Evolutionary conservation across 2,329 filamentous ascomycete species (phyloP).

Genomic region (Sporothrix globosa): DNA sequence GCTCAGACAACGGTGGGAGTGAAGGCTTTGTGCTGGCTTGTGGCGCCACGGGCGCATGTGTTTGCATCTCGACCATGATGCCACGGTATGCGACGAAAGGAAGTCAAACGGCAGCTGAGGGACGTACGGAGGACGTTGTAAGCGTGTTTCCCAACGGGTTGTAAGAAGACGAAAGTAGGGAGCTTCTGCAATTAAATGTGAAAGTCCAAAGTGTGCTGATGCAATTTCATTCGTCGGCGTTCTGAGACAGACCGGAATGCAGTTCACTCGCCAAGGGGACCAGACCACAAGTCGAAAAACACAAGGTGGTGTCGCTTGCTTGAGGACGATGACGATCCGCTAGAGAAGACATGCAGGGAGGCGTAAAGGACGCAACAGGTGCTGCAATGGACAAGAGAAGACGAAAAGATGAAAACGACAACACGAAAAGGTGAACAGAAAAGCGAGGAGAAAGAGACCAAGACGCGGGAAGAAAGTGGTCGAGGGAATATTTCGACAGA

Average conservation of each 20-base stretch:
- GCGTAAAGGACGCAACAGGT: neutral
- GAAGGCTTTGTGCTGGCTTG: constrained; percentile 32
- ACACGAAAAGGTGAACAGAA: constrained; percentile 19
- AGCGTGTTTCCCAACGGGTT: neutral
- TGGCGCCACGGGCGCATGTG: constrained; percentile 37
- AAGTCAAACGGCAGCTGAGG: neutral
- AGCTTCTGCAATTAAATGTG: neutral
- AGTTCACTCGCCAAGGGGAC: constrained; percentile 12
- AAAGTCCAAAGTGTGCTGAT: neutral
- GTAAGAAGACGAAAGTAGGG: neutral
- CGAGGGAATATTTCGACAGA: constrained; percentile 5
- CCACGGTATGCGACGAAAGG: neutral
- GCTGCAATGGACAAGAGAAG: neutral
- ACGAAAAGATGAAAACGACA: neutral
- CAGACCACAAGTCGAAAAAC: constrained; percentile 2
- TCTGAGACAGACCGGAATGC: constrained; percentile 23
- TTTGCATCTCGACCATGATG: constrained; percentile 39
- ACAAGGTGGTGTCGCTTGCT: neutral
- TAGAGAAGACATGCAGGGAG: constrained; percentile 9
- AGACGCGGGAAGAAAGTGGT: neutral
- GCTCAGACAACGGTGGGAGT: neutral
- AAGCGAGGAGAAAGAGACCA: constrained; percentile 13
- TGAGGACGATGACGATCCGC: constrained; percentile 11
- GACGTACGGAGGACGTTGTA: neutral
- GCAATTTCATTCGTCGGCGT: neutral